Evolutionary conservation across 2,329 filamentous ascomycete genomes (phyloP), one percentile per base, ranked within the genome.

Genomic region (Phyllosticta paracitricarpa): DNA sequence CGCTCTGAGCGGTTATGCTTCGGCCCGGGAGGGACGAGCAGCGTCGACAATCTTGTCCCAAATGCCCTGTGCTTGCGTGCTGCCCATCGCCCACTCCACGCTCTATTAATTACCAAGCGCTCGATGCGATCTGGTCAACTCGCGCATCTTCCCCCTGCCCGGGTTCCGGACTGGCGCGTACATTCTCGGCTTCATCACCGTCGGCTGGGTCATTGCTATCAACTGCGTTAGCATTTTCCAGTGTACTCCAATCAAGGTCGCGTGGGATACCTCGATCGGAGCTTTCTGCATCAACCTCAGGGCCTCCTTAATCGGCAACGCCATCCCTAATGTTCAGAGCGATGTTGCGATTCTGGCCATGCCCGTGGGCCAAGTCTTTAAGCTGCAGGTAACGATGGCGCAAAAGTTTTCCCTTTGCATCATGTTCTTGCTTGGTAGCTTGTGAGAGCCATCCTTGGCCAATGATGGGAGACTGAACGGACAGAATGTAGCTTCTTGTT

Each of bases 211-310:
- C 30, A 69, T 82, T 33, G 72, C 72, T 61, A 77, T 80, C 63
- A 78, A 77, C 8, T 78, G 79, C 58, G 71, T 81, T 51, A 79
- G 77, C 67, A 75, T 81, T 62, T 82, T 83, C 65, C 79, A 81
- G 65, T 83, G 81, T 69, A 71, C 75, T 0, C 81, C 80, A 0
- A 75, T 82, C 6, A 66, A 75, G 56, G 81, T 80, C 66, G 68
- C 79, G 0, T 82, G 80, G 80, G 73, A 80, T 24, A 74, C 74
- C 0, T 65, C 73, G 0, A 59, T 80, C 0, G 76, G 78, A 0
- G 80, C 80, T 1, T 66, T 66, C 3, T 83, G 81, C 64, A 78
- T 82, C 65, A 72, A 80, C 66, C 75, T 80, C 25, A 77, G 80
- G 53, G 78, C 70, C 4, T 78, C 77, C 0, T 83, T 81, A 73